A percentile compares a stretch with the other conserved stretches of the same genome.
These are phyloP conservation scores for Triticum dicoccoides DNA, from an alignment of 176 grass and related monocot genomes.

Conservation along the genomic window DNA sequence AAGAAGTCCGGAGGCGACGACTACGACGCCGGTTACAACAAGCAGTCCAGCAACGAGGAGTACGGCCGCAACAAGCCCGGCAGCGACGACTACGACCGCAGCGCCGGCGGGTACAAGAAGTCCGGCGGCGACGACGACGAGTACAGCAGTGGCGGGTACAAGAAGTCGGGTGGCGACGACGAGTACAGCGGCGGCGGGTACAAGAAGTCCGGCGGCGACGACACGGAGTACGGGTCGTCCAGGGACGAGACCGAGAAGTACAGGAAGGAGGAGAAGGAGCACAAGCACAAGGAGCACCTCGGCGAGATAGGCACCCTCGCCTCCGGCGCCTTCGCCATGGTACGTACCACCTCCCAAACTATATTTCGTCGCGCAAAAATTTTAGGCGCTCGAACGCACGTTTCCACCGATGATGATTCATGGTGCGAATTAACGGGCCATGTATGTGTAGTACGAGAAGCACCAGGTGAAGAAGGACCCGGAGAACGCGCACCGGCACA, in stretches of 20 bases:
- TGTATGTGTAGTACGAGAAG: constrained; percentile 62
- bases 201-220: not conserved
- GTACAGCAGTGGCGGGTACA: not conserved
- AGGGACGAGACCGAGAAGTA: constrained; percentile 46
- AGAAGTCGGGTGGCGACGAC: not conserved
- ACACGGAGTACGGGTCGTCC: not conserved
- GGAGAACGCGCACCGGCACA: constrained; percentile 66
- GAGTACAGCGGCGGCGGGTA: not conserved
- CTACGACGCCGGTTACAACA: not conserved
- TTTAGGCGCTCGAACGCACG: not conserved
- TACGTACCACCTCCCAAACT: not conserved
- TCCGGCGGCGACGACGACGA: not conserved
- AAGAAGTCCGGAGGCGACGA: not conserved
- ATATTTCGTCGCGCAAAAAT: not conserved
- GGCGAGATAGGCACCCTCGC: constrained; percentile 65
- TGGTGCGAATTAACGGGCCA: not conserved
- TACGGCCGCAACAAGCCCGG: constrained; percentile 8
- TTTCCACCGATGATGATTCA: not conserved
- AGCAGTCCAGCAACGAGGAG: not conserved
- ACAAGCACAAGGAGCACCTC: constrained; percentile 76
- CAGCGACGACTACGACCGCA: not conserved
- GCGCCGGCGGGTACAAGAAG: not conserved
- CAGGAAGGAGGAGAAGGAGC: constrained; percentile 64
- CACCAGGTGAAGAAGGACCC: constrained; percentile 87
- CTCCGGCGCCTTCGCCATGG: constrained; percentile 70